Base-by-base conservation (phyloP, 495 filamentous ascomycete species). In the Pyrenula aspistea region DNA sequence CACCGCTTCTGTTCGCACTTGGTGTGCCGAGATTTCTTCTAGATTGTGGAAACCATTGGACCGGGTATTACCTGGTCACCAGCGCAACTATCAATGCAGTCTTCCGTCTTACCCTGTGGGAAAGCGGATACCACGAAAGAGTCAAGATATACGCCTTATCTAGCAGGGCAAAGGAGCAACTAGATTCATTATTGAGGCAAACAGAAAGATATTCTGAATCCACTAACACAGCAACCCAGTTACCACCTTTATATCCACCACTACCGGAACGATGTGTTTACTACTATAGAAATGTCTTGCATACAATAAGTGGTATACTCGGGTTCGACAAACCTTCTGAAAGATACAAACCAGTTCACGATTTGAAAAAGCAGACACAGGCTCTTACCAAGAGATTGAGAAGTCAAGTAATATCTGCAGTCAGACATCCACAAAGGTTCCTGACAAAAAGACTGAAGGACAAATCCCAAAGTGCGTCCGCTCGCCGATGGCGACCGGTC, bases 401-500 rank as follows among this genome's bases (percentile, higher is more conserved):
- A 42, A 15, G 31, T 42, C 31, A 15, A 4, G 15, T 42, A 42
- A 42, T 42, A 42, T 42, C 15, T 42, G 31, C 31, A 42, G 8
- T 42, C 31, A 42, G 15, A 42, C 4, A 42, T 42, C 31, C 31
- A 42, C 31, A 15, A 42, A 42, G 4, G 31, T 15, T 42, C 8
- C 31, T 42, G 4, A 42, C 4, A 8, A 15, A 4, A 11, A 20
- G 55, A 25, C 24, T 48, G 10, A 25, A 22, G 15, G 24, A 57
- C 48, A 53, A 31, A 58, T 24, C 36, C 4, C 20, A n/a, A 57
- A n/a, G 25, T n/a, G 19, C 12, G 19, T 56, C 60, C 22, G 58
- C 59, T 11, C 60, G 25, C 22, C 58, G 60, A 10, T 62, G 59
- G 58, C 51, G 60, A 2, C 61, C 61, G 4, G 15, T 63, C 23